phyloP scores from a whole-genome alignment of 2,329 filamentous ascomycete genomes.

The Botryosphaeria agaves region DNA sequence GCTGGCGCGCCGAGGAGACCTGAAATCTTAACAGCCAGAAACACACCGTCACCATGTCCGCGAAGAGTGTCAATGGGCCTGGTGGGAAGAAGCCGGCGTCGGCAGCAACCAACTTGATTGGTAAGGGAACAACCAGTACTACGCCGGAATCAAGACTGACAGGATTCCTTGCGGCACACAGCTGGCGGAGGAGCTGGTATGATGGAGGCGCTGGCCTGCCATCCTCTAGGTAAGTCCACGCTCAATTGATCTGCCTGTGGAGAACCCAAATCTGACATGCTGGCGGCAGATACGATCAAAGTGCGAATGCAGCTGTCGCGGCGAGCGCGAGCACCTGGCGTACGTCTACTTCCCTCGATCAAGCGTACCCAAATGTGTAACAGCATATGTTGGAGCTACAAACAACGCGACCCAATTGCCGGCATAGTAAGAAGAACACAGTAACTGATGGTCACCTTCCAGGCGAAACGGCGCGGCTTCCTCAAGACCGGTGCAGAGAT shows the following conservation, averaged over 20 bases:
- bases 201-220: constrained; percentile 96
- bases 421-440: too few relatives aligned
- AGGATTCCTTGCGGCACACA: constrained; percentile 18
- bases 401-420: too few relatives aligned
- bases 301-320: constrained; percentile 97
- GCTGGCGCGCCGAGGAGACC: too few relatives aligned
- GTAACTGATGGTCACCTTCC: too few relatives aligned
- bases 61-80: constrained; percentile 37
- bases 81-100: constrained; percentile 63
- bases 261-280: too few relatives aligned
- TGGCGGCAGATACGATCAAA: constrained; percentile 81
- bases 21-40: too few relatives aligned
- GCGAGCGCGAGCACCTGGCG: constrained; percentile 64
- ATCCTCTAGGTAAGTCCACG: constrained; percentile 60
- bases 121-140: constrained; percentile 29
- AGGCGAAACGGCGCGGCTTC: constrained; percentile 70
- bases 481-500: constrained; percentile 73
- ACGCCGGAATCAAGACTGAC: constrained; percentile 5
- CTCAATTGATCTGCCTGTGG: too few relatives aligned
- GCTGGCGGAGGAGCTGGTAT: constrained; percentile 94
- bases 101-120: constrained; percentile 78
- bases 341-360: constrained; percentile 20
- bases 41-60: constrained; percentile 39
- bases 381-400: too few relatives aligned
- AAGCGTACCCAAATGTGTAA: not conserved